These are phyloP conservation scores for Penicillium fuscoglaucum DNA, from an alignment of 2,329 filamentous ascomycete genomes.

Conservation along the genomic window DNA sequence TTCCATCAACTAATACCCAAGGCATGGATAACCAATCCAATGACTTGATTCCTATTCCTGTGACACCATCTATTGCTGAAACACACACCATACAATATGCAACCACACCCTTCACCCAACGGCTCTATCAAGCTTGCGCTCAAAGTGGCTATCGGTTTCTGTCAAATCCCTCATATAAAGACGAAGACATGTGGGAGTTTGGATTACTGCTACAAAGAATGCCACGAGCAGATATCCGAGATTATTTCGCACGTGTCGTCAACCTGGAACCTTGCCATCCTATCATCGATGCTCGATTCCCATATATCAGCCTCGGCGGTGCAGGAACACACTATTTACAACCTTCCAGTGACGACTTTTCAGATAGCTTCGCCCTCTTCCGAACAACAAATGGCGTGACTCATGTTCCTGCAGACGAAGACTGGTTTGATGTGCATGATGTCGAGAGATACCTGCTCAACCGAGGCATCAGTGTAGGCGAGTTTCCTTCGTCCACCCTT, in stretches of 20 bases:
- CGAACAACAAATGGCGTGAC: slow-evolving; percentile 15
- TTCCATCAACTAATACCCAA: slow-evolving; percentile 1
- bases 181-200: slow-evolving; percentile 16
- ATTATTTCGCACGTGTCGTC: slow-evolving; percentile 21
- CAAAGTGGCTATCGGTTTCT: slow-evolving; percentile 15
- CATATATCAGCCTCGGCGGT: slow-evolving; percentile 18
- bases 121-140: slow-evolving; percentile 14
- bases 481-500: neutral
- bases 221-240: slow-evolving; percentile 13
- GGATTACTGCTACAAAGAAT: slow-evolving; percentile 11
- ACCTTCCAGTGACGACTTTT: neutral
- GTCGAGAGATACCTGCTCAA: slow-evolving; percentile 19
- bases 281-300: slow-evolving; percentile 14
- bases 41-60: neutral
- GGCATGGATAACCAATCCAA: neutral
- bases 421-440: slow-evolving; percentile 26
- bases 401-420: slow-evolving; percentile 10
- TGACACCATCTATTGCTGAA: neutral
- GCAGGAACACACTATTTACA: slow-evolving; percentile 14
- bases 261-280: slow-evolving; percentile 16
- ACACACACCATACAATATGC: slow-evolving; percentile 10
- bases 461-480: slow-evolving; percentile 5
- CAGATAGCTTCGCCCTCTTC: slow-evolving; percentile 3
- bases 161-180: slow-evolving; percentile 1
- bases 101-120: slow-evolving; percentile 17